phyloP scores from a whole-genome alignment of 257 asterid species.

The Leonotis leonurus region DNA sequence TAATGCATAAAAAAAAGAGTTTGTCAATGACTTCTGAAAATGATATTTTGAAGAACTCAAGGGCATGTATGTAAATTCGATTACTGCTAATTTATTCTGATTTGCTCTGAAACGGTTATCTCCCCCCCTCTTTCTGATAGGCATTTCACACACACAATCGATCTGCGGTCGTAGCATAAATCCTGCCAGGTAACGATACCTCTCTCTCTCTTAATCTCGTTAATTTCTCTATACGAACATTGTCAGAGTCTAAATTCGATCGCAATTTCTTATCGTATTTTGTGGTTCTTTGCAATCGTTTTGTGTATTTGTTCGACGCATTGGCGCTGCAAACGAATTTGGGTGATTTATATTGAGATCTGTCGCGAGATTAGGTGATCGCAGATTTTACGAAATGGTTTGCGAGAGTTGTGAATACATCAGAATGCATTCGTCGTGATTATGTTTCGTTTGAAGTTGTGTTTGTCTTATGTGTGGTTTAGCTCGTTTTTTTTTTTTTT shows the following conservation, averaged over 20 bases:
- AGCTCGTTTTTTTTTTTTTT: background rate
- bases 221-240: too few relatives aligned
- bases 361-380: conserved; percentile 15
- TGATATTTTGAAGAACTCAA: background rate
- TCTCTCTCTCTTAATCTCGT: too few relatives aligned
- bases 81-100: background rate
- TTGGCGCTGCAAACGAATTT: background rate
- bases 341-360: conserved; percentile 21
- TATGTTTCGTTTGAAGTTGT: conserved; percentile 4
- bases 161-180: conserved; percentile 19
- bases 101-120: conserved; percentile 6
- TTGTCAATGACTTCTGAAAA: too few relatives aligned
- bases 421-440: background rate
- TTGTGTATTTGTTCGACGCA: conserved; percentile 5
- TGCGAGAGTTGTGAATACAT: conserved; percentile 4
- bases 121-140: background rate
- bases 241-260: too few relatives aligned
- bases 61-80: background rate
- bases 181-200: conserved; percentile 17
- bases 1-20: too few relatives aligned
- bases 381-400: conserved; percentile 7
- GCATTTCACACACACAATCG: conserved; percentile 10
- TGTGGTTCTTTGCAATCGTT: background rate
- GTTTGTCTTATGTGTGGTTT: background rate
- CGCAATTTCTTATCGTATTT: background rate